A percentile compares a stretch with the other conserved stretches of the same genome.
Conservation (phyloP, 768 basidiomycete genomes). For the Suillus variegatus region DNA sequence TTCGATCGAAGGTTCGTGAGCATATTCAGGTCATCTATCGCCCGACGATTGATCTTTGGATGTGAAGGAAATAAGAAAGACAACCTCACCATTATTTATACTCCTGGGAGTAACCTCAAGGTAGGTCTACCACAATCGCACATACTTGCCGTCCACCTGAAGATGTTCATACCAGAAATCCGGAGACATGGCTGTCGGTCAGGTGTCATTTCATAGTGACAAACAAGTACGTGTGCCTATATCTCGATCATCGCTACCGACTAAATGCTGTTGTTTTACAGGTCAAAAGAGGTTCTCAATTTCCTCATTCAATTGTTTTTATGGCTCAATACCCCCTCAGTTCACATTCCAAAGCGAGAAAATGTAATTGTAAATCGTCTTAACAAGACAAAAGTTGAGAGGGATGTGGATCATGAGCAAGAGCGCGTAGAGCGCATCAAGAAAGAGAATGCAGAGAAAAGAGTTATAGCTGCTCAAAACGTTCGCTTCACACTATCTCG, state of each 20-base stretch:
- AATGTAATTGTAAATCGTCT: conserved; percentile 90
- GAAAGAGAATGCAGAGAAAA: conserved; percentile 64
- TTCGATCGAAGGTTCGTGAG: conserved; percentile 81
- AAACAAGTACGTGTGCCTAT: conserved; percentile 57
- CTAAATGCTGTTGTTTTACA: conserved; percentile 25
- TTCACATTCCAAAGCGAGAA: conserved; percentile 78
- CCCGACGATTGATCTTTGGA: conserved; percentile 1
- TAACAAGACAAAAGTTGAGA: conserved; percentile 90
- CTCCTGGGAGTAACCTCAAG: conserved; percentile 90
- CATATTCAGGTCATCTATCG: background rate
- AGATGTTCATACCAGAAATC: conserved; percentile 70
- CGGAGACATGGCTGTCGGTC: conserved; percentile 96
- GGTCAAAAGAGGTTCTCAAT: conserved; percentile 73
- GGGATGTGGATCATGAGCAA: conserved; percentile 86
- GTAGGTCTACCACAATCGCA: conserved; percentile 36
- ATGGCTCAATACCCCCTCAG: conserved; percentile 35
- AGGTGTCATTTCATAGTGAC: conserved; percentile 93
- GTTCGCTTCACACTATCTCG: conserved; percentile 37
- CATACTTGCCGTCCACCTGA: conserved; percentile 4
- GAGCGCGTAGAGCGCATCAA: conserved; percentile 84
- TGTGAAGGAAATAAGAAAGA: conserved; percentile 91
- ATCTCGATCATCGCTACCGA: background rate
- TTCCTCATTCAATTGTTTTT: background rate
- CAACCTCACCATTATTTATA: conserved; percentile 91
- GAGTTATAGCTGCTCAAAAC: conserved; percentile 65